Evolutionary conservation across 2,329 filamentous ascomycete genomes (phyloP).

Genomic region (Cephalotrichum gorgonifer): DNA sequence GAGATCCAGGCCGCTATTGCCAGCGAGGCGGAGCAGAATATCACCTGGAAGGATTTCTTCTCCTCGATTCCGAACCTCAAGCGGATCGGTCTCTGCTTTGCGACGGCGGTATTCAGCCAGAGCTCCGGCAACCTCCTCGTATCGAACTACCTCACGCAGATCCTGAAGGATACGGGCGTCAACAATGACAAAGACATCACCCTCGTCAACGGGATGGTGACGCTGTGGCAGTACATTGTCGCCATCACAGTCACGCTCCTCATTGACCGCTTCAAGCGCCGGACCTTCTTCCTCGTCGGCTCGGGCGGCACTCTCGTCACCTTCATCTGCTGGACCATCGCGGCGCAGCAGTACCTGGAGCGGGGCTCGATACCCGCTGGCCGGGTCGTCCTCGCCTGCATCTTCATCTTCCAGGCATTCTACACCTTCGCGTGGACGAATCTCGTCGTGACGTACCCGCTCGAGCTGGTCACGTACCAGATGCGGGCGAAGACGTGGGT

Average conservation of each 20-base stretch:
- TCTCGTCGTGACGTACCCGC: constrained; percentile 29
- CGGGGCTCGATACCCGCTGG: constrained; percentile 17
- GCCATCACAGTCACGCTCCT: constrained; percentile 23
- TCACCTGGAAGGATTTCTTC: too few relatives aligned
- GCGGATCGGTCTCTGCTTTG: too few relatives aligned
- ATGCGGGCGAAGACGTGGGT: constrained; percentile 31
- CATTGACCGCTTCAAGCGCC: constrained; percentile 24
- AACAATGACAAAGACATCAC: constrained; percentile 27
- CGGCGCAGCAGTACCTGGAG: constrained; percentile 23
- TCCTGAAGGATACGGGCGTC: constrained; percentile 34
- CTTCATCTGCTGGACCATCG: constrained; percentile 28
- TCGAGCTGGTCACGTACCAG: constrained; percentile 28
- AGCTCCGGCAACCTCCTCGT: constrained; percentile 23
- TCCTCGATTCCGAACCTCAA: too few relatives aligned
- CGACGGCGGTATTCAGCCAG: too few relatives aligned
- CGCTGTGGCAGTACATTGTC: constrained; percentile 30
- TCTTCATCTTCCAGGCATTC: constrained; percentile 30
- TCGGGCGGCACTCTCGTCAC: constrained; percentile 26
- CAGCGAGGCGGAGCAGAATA: too few relatives aligned
- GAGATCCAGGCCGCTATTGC: too few relatives aligned
- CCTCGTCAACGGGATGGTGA: constrained; percentile 19
- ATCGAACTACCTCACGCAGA: constrained; percentile 30
- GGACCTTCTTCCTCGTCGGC: constrained; percentile 26
- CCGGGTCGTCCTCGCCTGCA: constrained; percentile 26
- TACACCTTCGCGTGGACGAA: constrained; percentile 33